Evolutionary conservation across 306 rosid genomes (phyloP).

Genomic region (Pyrus bretschneideri): DNA sequence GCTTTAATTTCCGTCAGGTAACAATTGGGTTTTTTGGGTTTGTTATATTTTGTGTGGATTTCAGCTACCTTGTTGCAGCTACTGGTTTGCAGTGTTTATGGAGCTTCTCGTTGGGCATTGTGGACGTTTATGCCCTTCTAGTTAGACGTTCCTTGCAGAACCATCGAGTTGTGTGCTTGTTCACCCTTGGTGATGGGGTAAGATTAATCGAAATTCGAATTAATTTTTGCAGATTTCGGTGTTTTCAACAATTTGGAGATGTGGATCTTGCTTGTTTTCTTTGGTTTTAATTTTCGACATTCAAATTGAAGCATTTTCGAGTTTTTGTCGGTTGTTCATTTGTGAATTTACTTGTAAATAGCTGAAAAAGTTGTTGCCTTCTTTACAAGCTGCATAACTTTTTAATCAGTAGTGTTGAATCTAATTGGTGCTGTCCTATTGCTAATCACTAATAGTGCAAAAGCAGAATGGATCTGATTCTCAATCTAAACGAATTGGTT

Average conservation of each 20-base stretch:
- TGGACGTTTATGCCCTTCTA: slow-evolving; percentile 69
- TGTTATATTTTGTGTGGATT: slow-evolving; percentile 18
- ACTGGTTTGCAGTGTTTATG: slow-evolving; percentile 67
- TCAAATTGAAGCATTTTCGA: neutral
- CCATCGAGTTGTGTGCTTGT: slow-evolving; percentile 44
- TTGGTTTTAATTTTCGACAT: neutral
- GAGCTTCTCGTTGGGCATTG: slow-evolving; percentile 66
- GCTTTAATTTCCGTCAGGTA: neutral
- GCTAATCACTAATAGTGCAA: neutral
- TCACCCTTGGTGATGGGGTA: slow-evolving; percentile 94
- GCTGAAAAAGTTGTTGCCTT: neutral
- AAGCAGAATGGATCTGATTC: slow-evolving; percentile 1
- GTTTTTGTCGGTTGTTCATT: neutral
- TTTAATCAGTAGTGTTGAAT: neutral
- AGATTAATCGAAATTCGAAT: slow-evolving; percentile 15
- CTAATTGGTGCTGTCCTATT: neutral
- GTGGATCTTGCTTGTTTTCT: neutral
- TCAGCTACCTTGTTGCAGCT: slow-evolving; percentile 86
- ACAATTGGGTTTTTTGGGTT: neutral
- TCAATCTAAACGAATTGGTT: neutral
- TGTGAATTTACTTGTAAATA: neutral
- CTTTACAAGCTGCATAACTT: neutral
- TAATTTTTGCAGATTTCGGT: neutral
- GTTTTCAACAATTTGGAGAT: neutral
- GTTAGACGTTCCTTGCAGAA: slow-evolving; percentile 75